Conservation (phyloP, 2,329 filamentous ascomycete species). For the Hysterium pulicare region DNA sequence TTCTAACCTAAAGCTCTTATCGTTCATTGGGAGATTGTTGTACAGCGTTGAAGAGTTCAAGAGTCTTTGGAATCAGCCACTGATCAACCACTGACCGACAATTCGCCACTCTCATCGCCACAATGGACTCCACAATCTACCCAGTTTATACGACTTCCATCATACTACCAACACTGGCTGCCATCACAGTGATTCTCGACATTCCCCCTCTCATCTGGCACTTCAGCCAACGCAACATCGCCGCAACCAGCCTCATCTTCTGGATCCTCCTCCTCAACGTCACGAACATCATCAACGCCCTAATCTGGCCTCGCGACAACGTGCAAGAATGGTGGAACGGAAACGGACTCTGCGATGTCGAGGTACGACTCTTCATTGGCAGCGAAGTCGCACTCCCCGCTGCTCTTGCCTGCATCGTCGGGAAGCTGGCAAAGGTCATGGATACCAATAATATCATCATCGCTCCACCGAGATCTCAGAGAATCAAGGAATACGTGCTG, state of each 20-base stretch:
- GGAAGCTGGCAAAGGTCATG: conserved; percentile 58
- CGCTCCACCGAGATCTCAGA: conserved; percentile 48
- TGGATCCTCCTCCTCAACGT: conserved; percentile 58
- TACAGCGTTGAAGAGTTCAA: too few species aligned
- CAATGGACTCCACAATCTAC: conserved; percentile 13
- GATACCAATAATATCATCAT: conserved; percentile 56
- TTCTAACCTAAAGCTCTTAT: too few species aligned
- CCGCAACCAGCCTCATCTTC: conserved; percentile 54
- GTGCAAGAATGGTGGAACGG: conserved; percentile 56
- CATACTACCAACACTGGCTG: conserved; percentile 48
- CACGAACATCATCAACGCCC: conserved; percentile 58
- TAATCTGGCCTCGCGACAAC: conserved; percentile 63
- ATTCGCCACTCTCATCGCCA: neutral
- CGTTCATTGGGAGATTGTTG: too few species aligned
- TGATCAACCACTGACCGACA: too few species aligned
- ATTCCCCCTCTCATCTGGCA: conserved; percentile 60
- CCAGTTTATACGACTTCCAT: conserved; percentile 35
- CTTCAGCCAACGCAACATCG: conserved; percentile 57
- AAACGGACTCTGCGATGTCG: conserved; percentile 60
- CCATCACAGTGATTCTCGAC: conserved; percentile 51
- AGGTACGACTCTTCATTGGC: conserved; percentile 57
- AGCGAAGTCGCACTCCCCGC: conserved; percentile 52
- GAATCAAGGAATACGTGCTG: conserved; percentile 44
- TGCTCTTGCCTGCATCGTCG: conserved; percentile 56
- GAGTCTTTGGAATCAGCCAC: too few species aligned